Evolutionary conservation across 192 early-diverging fungal species (phyloP), one percentile per base, ranked within the genome.

Genomic region (Chytriomyces hyalinus): DNA sequence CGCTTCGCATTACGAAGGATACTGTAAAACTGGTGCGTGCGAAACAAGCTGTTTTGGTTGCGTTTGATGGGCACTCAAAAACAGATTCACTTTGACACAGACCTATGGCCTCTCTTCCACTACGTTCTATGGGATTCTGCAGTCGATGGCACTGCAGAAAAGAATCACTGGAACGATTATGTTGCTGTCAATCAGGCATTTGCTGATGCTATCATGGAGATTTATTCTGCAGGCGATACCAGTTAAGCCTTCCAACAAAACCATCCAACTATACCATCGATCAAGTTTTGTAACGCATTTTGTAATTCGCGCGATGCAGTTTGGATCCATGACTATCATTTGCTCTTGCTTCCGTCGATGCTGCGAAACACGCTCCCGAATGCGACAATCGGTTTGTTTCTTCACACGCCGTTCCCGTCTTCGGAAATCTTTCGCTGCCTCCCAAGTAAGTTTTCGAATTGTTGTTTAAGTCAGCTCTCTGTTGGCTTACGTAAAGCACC

Each of bases 61-160:
- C 0, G 53, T 13, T n/a, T 22, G 53, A 80, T 47, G 4, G 24
- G 28, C 13, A 24, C 51, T 60, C 22, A 65, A 72, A 20, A 11
- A 22, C 44, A 44, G 20, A 65, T 44, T 50, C 9, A 22, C 48
- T 68, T 8, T 15, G 24, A 47, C 43, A n/a, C 75, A 94, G 94
- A 94, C n/a, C 85, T 99, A 46, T 99, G 95, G 96, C 95, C 96
- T 49, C 82, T 99, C 78, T 91, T 99, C 63, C 95, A 98, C 83
- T 99, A 98, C 78, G 90, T 97, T 57, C 87, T 96, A 50, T 96
- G 94, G 94, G 90, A 92, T 73, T 84, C 91, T 36, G 86, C 89
- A 0, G 88, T 82, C 59, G 49, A 92, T 70, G 89, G 91, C 57
- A 84, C 90, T 36, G 73, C 85, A 43, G 93, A 94, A 80, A 80